phyloP scores from a whole-genome alignment of 176 grass and related monocot genomes.

The Musa acuminata region DNA sequence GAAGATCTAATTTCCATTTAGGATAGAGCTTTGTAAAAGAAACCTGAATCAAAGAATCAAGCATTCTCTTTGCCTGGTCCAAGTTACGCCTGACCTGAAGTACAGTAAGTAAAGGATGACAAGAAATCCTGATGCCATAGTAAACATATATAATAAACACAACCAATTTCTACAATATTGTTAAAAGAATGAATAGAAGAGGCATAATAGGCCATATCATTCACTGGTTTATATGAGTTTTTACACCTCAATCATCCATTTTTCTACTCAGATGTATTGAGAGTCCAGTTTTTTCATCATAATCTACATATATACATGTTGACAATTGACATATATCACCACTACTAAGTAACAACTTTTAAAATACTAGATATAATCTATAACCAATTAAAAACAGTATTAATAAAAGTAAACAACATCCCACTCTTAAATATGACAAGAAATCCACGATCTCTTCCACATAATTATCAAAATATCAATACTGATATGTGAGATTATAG shows the following conservation, averaged over 20 bases:
- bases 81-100: slow-evolving; percentile 84
- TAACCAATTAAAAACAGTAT: background rate
- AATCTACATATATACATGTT: background rate
- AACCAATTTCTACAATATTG: background rate
- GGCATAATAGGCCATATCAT: background rate
- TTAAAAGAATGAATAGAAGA: background rate
- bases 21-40: background rate
- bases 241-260: background rate
- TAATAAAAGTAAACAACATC: background rate
- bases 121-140: background rate
- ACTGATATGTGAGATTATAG: no score
- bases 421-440: background rate
- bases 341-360: background rate
- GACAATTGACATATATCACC: background rate
- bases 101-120: slow-evolving; percentile 7
- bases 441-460: no score
- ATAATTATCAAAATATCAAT: no score
- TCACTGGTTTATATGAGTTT: background rate
- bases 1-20: background rate
- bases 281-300: background rate
- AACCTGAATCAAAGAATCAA: slow-evolving; percentile 93
- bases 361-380: background rate
- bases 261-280: background rate
- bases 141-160: background rate
- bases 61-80: slow-evolving; percentile 80